Evolutionary conservation across 768 basidiomycete genomes (phyloP).

Genomic region (Antrodiella citrinella): DNA sequence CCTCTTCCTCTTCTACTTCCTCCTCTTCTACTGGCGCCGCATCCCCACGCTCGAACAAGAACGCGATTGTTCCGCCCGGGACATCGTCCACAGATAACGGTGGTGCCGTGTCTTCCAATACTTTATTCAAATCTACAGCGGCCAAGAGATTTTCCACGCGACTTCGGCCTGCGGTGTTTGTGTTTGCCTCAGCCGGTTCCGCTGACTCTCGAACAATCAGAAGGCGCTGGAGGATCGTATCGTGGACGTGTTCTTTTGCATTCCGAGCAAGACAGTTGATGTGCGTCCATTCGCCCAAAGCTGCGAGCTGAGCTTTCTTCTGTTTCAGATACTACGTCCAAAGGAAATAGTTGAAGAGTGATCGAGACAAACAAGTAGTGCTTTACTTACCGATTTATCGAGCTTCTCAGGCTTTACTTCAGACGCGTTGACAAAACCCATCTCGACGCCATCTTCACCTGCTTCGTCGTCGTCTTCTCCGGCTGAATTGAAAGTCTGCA

Average conservation of each 20-base stretch:
- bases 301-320: slow-evolving; percentile 60
- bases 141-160: slow-evolving; percentile 26
- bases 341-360: too few species aligned
- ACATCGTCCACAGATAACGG: slow-evolving; percentile 36
- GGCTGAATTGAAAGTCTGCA: slow-evolving; percentile 14
- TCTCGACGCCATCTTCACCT: slow-evolving; percentile 17
- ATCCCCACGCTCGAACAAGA: slow-evolving; percentile 65
- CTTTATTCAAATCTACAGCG: slow-evolving; percentile 42
- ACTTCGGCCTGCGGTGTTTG: slow-evolving; percentile 14
- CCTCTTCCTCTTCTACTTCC: background rate
- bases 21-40: slow-evolving; percentile 10
- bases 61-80: slow-evolving; percentile 65
- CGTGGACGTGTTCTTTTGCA: slow-evolving; percentile 46
- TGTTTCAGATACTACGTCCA: slow-evolving; percentile 53
- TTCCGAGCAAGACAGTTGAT: slow-evolving; percentile 56
- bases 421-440: slow-evolving; percentile 60
- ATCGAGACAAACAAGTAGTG: background rate
- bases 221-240: slow-evolving; percentile 54
- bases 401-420: slow-evolving; percentile 41
- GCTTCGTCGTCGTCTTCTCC: slow-evolving; percentile 23
- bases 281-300: slow-evolving; percentile 79
- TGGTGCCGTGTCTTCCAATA: slow-evolving; percentile 27
- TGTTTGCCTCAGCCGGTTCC: slow-evolving; percentile 9
- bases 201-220: slow-evolving; percentile 22
- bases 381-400: slow-evolving; percentile 38